Percentiles rank a stretch among this genome's conserved stretches.
Conservation (phyloP, 805 yeast genomes). For the Scheffersomyces spartinae region DNA sequence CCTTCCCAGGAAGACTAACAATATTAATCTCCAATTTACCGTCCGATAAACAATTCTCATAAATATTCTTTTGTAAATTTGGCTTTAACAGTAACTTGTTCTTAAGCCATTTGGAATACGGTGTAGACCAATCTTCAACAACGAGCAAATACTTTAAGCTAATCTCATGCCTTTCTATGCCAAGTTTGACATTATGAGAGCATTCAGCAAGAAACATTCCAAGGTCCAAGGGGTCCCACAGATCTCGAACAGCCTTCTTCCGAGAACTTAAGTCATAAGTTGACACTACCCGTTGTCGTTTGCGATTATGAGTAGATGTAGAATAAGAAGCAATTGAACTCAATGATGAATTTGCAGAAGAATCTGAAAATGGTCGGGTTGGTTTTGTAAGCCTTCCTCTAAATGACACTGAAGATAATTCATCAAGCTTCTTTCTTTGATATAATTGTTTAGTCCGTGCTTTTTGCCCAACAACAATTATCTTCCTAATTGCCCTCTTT, state of each 20-base stretch:
- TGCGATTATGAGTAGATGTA: too few species aligned
- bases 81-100: conserved; percentile 29
- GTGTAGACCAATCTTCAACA: conserved; percentile 37
- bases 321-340: too few species aligned
- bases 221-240: conserved; percentile 40
- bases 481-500: conserved; percentile 12
- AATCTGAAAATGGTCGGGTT: too few species aligned
- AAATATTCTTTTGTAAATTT: conserved; percentile 14
- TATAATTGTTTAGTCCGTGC: conserved; percentile 12
- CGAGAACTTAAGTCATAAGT: too few species aligned
- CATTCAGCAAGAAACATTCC: conserved; percentile 17
- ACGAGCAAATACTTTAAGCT: conserved; percentile 27
- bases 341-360: too few species aligned
- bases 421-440: conserved; percentile 21
- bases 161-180: conserved; percentile 9
- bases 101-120: conserved; percentile 39
- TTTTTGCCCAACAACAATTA: conserved; percentile 17
- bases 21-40: conserved; percentile 21
- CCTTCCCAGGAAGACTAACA: conserved; percentile 30
- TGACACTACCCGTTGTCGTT: too few species aligned
- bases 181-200: conserved; percentile 14
- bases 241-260: conserved; percentile 21
- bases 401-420: too few species aligned
- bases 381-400: too few species aligned
- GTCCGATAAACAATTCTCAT: conserved; percentile 13